Base-by-base conservation (phyloP, 2,329 filamentous ascomycete species). In the Sordariomycetes sp. region DNA sequence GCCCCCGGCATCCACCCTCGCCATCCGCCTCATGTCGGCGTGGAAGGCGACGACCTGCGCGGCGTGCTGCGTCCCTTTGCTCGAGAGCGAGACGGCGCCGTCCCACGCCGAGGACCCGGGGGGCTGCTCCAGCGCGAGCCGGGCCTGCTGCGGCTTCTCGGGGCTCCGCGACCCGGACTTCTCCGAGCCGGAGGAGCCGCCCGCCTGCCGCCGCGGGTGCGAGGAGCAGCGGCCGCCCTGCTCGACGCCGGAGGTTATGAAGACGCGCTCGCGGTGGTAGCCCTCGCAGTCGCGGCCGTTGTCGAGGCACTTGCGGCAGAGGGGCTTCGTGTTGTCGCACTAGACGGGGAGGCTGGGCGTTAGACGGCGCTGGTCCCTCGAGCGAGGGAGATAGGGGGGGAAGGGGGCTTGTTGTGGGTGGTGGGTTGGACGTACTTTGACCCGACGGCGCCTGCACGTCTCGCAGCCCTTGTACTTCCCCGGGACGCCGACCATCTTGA, bases 401-500 rank as follows among this genome's bases (percentile, higher is more conserved):
- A 40, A 40, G 37, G 37, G 3, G 40, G 18, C 16, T 18, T 46
- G 16, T n/a, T 7, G 7, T 6, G n/a, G 40, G 18, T 16, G 16
- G 40, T 46, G 40, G 16, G 40, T n/a, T 22, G 53, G n/a, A 40
- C 32, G 62, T 71, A 82, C 82, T 67, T 82, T 83, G 61, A 85
- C 82, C 67, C 83, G 76, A 56, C 82, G 72, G 32, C 74, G 71
- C 54, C 82, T 74, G 66, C 82, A 85, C 28, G 82, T 85, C 68
- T 83, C 81, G 69, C 82, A 85, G 43, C 81, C 82, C 68, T 84
- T 84, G 67, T 80, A 85, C 68, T 84, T 85, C 56, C 82, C 82
- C 43, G 81, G 76, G 59, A 85, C 81, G 57, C 82, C 82, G 62
- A 84, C 81, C 81, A 84, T 83, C 18, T 12, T 50, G 46, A 20